Conservation (phyloP, 2,329 filamentous ascomycete species). For the Xylariales sp. region DNA sequence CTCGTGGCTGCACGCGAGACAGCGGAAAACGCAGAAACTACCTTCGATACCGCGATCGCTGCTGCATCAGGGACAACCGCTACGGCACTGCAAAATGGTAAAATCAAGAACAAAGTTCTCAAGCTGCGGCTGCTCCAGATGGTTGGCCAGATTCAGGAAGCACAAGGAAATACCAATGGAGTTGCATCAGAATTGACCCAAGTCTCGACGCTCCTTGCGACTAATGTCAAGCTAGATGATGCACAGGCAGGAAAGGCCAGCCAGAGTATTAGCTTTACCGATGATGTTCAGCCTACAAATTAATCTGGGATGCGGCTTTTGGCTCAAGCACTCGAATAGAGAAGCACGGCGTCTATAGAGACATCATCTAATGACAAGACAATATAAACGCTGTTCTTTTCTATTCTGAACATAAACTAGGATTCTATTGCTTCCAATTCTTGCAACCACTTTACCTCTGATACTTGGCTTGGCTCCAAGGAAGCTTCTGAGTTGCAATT, state of each 20-base stretch:
- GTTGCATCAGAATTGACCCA: conserved; percentile 7
- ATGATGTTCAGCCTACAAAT: too few relatives aligned
- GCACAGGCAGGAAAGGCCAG: conserved; percentile 5
- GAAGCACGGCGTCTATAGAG: too few relatives aligned
- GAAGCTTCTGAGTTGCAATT: too few relatives aligned
- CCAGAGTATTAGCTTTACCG: conserved; percentile 9
- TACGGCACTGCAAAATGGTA: conserved; percentile 6
- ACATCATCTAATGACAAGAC: too few relatives aligned
- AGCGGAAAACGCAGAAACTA: conserved; percentile 9
- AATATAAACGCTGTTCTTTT: too few relatives aligned
- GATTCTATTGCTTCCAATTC: too few relatives aligned
- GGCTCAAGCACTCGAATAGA: too few relatives aligned
- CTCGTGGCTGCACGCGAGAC: conserved; percentile 9
- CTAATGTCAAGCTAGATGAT: conserved; percentile 8
- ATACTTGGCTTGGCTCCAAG: too few relatives aligned
- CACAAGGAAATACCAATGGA: conserved; percentile 6
- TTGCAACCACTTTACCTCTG: too few relatives aligned
- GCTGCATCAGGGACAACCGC: conserved; percentile 1
- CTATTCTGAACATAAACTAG: too few relatives aligned
- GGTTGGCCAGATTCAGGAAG: conserved; percentile 6
- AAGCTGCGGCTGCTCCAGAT: conserved; percentile 9
- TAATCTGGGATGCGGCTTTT: too few relatives aligned
- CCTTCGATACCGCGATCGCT: conserved; percentile 8
- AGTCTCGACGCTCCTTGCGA: conserved; percentile 7
- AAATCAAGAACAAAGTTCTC: conserved; percentile 12